Percentiles rank a stretch among this genome's conserved stretches.
phyloP scores from a whole-genome alignment of 495 filamentous ascomycete species.

The Penicillium macrosclerotiorum region DNA sequence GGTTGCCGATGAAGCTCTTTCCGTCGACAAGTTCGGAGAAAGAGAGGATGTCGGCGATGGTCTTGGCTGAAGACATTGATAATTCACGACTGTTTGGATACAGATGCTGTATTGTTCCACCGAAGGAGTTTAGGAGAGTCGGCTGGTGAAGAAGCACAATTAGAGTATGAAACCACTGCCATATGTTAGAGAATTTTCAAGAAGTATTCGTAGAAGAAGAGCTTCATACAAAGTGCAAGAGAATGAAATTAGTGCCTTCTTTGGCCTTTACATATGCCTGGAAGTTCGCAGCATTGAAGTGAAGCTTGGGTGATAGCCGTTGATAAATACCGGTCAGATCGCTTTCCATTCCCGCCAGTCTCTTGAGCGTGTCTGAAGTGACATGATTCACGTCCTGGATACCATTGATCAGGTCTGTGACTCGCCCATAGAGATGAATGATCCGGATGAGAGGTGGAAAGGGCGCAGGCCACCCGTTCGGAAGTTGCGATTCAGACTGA shows the following conservation, averaged over 20 bases:
- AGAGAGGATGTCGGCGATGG: conserved; percentile 78
- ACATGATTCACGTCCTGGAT: conserved; percentile 74
- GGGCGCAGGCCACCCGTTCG: conserved; percentile 66
- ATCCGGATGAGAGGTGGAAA: conserved; percentile 78
- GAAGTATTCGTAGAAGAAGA: background rate
- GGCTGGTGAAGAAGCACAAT: conserved; percentile 84
- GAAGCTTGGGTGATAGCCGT: conserved; percentile 64
- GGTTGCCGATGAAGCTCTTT: conserved; percentile 78
- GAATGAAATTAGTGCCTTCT: conserved; percentile 78
- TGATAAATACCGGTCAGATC: conserved; percentile 79
- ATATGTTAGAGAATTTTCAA: background rate
- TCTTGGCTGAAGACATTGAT: conserved; percentile 85
- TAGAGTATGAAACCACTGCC: conserved; percentile 76
- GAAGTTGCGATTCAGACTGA: conserved; percentile 54
- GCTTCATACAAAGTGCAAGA: conserved; percentile 65
- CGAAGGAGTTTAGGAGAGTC: conserved; percentile 73
- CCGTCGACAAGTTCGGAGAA: conserved; percentile 78
- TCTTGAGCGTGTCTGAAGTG: conserved; percentile 65
- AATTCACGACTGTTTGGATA: conserved; percentile 75
- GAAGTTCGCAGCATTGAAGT: conserved; percentile 79
- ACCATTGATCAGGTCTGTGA: conserved; percentile 79
- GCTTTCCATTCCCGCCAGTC: conserved; percentile 68
- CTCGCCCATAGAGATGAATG: conserved; percentile 77
- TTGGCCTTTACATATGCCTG: conserved; percentile 71
- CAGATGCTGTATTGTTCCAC: conserved; percentile 64